Conservation (phyloP, 345 rosid species). For the Salix viminalis region DNA sequence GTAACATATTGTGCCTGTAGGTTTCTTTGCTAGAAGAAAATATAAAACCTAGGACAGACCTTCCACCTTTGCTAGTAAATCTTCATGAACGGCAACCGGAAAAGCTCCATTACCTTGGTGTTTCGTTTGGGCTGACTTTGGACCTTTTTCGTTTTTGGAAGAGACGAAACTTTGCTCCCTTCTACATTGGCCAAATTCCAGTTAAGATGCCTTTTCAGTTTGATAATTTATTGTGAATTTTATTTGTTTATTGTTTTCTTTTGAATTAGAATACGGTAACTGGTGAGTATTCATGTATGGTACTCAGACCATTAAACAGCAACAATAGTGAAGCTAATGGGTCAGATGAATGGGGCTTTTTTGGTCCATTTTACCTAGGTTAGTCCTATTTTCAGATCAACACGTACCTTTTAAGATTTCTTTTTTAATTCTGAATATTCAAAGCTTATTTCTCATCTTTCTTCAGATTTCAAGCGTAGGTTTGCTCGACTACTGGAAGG, state of each 20-base stretch:
- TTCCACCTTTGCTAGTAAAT: conserved; percentile 81
- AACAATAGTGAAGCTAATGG: conserved; percentile 54
- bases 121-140: conserved; percentile 94
- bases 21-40: conserved; percentile 85
- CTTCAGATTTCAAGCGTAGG: conserved; percentile 65
- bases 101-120: conserved; percentile 86
- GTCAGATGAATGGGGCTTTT: conserved; percentile 81
- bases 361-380: conserved; percentile 89
- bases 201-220: conserved; percentile 46
- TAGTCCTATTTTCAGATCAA: conserved; percentile 13
- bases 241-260: neutral
- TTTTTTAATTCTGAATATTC: conserved; percentile 5
- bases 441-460: conserved; percentile 14
- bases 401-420: neutral
- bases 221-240: neutral
- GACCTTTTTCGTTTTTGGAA: conserved; percentile 96
- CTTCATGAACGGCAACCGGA: conserved; percentile 73
- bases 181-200: conserved; percentile 79
- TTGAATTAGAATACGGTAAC: conserved; percentile 65
- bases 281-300: conserved; percentile 95
- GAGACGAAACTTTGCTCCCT: conserved; percentile 84
- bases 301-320: conserved; percentile 65
- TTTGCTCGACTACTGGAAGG: conserved; percentile 53
- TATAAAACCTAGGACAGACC: conserved; percentile 69
- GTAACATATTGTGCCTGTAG: conserved; percentile 35